A percentile compares a stretch with the other conserved stretches of the same genome.
Evolutionary conservation across 441 rosid genomes (phyloP).

Genomic region (Populus hybrid): DNA sequence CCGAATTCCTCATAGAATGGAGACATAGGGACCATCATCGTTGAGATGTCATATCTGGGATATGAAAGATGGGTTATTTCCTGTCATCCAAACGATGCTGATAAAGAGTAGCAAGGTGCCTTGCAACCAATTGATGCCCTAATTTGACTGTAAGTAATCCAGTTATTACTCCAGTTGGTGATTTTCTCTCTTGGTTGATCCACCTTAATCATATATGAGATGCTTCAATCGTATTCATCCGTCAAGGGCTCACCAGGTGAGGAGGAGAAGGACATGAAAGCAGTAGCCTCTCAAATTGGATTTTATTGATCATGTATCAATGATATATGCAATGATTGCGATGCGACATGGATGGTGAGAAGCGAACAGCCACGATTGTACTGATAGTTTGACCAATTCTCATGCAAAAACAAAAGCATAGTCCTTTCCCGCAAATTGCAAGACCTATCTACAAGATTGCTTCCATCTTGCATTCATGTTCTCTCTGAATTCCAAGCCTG

Average conservation of each 20-base stretch:
- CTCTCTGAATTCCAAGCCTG: background rate
- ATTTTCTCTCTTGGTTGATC: no score
- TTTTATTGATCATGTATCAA: background rate
- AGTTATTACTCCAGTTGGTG: background rate
- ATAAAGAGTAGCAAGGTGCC: background rate
- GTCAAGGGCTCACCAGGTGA: background rate
- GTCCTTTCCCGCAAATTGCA: background rate
- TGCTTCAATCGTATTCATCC: background rate
- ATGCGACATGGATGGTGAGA: background rate
- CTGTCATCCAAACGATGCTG: background rate
- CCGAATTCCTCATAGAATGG: background rate
- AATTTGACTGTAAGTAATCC: background rate
- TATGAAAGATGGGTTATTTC: background rate
- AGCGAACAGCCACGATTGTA: background rate
- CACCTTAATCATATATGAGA: background rate
- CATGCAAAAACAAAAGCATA: background rate
- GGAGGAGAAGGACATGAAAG: background rate
- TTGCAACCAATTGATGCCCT: background rate
- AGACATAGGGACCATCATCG: conserved; percentile 13
- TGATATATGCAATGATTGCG: background rate
- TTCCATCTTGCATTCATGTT: background rate
- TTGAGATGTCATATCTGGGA: background rate
- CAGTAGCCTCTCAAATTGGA: background rate
- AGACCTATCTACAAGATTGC: background rate
- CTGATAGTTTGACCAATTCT: background rate